Percentiles rank a stretch among this genome's conserved stretches.
These are phyloP conservation scores for Flaveria robusta DNA, from an alignment of 129 eudicot genomes.

Conservation along the genomic window DNA sequence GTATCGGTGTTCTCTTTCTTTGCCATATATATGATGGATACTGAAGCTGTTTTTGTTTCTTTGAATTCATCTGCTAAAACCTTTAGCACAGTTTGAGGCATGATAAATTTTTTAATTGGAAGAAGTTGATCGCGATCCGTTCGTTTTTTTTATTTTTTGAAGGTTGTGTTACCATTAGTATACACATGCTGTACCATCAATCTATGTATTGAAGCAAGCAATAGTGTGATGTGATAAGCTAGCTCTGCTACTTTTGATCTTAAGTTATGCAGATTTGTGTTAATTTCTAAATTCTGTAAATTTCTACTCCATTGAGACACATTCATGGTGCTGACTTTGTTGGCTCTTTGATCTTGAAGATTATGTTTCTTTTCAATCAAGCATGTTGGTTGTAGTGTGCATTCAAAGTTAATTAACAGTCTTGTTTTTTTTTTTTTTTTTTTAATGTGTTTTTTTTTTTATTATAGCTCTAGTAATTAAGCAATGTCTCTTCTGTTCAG, in stretches of 20 bases:
- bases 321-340: not conserved
- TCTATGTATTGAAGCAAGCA: not conserved
- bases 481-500: not conserved
- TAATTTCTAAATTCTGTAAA: not conserved
- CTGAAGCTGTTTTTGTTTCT: not conserved
- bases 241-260: not conserved
- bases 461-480: not conserved
- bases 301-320: not conserved
- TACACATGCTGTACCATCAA: not conserved
- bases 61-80: not conserved
- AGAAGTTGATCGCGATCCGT: not conserved
- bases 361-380: not conserved
- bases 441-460: not conserved
- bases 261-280: not conserved
- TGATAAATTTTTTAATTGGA: not conserved
- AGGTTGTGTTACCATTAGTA: not conserved
- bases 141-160: not conserved
- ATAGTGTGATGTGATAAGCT: not conserved
- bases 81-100: too few relatives aligned
- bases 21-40: not conserved
- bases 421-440: not conserved
- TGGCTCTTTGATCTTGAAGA: not conserved
- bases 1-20: not conserved
- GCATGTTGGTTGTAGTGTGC: not conserved
- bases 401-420: not conserved